phyloP scores from a whole-genome alignment of 345 rosid species.

The Turritis glabra region DNA sequence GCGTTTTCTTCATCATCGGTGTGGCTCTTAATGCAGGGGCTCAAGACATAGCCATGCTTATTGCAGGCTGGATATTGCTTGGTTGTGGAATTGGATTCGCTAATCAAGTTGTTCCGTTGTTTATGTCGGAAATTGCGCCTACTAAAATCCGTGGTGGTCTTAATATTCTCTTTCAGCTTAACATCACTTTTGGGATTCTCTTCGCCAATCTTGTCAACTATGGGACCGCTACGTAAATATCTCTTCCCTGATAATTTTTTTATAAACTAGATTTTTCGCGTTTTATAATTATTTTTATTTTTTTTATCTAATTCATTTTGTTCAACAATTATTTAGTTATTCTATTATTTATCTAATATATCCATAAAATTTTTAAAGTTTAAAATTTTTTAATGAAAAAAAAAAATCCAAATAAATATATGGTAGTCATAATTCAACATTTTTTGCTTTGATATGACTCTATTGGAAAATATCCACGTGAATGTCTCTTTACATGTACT shows the following conservation, averaged over 20 bases:
- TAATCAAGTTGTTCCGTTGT: slow-evolving; percentile 95
- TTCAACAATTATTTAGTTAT: no score
- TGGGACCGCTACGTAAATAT: slow-evolving; percentile 80
- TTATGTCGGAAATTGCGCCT: slow-evolving; percentile 96
- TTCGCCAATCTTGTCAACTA: slow-evolving; percentile 91
- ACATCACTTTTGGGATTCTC: slow-evolving; percentile 89
- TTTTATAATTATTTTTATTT: no score
- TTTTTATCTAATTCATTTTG: no score
- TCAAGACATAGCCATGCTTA: slow-evolving; percentile 84
- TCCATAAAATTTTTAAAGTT: no score
- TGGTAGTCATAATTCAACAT: not conserved
- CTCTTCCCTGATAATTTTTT: not conserved
- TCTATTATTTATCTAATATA: no score
- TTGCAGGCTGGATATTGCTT: slow-evolving; percentile 78
- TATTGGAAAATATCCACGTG: slow-evolving; percentile 1
- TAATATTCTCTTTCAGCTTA: slow-evolving; percentile 92
- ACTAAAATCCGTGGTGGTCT: slow-evolving; percentile 89
- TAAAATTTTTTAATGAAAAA: not conserved
- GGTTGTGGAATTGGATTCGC: slow-evolving; percentile 97
- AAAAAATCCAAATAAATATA: not conserved
- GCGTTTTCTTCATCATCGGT: slow-evolving; percentile 71
- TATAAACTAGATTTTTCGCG: no score
- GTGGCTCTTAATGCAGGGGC: slow-evolving; percentile 76
- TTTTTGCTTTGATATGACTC: not conserved
- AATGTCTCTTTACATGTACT: slow-evolving; percentile 5